These are phyloP conservation scores for Allantophomopsis cytisporea DNA, from an alignment of 2,329 filamentous ascomycete species.

Conservation along the genomic window DNA sequence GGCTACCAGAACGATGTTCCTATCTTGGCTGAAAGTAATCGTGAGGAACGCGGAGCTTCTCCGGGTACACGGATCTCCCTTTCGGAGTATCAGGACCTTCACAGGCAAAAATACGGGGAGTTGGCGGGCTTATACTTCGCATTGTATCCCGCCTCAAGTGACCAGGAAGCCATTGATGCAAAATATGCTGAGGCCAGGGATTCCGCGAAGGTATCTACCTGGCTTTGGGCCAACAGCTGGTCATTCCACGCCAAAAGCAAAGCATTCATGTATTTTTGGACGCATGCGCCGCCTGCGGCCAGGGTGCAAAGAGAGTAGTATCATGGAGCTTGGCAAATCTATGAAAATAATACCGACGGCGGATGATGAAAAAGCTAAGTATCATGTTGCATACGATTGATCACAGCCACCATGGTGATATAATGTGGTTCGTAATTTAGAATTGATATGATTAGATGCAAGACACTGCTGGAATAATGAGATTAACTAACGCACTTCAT, in stretches of 20 bases:
- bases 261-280: neutral
- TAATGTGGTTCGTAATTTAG: too few species aligned
- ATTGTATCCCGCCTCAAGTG: conserved; percentile 10
- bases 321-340: too few species aligned
- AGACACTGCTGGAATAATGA: too few species aligned
- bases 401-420: too few species aligned
- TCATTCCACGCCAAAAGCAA: neutral
- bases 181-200: conserved; percentile 14
- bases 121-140: conserved; percentile 6
- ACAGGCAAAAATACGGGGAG: conserved; percentile 9
- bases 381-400: too few species aligned
- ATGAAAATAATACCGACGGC: too few species aligned
- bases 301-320: neutral
- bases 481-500: too few species aligned
- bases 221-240: neutral
- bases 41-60: conserved; percentile 15
- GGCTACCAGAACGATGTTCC: conserved; percentile 15
- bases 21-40: conserved; percentile 18
- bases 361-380: too few species aligned
- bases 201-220: conserved; percentile 3
- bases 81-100: conserved; percentile 5
- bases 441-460: too few species aligned
- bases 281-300: conserved; percentile 12
- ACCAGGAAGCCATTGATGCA: conserved; percentile 7
- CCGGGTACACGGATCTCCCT: conserved; percentile 2